Conservation (phyloP, 2,329 filamentous ascomycete species). For the Macrophomina tecta region DNA sequence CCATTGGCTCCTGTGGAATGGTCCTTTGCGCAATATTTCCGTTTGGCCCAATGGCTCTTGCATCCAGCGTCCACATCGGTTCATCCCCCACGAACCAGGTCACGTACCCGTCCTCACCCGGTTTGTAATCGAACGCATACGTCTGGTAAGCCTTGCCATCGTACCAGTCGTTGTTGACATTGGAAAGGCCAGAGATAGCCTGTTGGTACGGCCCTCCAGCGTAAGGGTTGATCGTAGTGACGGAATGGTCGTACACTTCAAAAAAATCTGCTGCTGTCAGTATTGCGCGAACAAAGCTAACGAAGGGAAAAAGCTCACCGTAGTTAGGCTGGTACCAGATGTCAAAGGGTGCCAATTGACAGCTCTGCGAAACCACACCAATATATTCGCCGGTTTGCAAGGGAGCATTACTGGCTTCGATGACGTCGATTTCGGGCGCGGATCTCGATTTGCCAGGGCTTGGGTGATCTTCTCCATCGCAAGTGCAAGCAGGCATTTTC, state of each 20-base stretch:
- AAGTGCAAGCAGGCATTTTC: conserved; percentile 72
- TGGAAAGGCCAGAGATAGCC: conserved; percentile 61
- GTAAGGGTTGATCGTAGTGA: conserved; percentile 59
- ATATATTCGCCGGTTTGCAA: conserved; percentile 60
- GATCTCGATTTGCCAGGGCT: conserved; percentile 68
- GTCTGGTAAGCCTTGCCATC: conserved; percentile 61
- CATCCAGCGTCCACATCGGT: conserved; percentile 69
- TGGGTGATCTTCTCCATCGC: conserved; percentile 68
- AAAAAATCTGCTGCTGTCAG: conserved; percentile 58
- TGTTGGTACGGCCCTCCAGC: conserved; percentile 62
- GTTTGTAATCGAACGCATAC: conserved; percentile 62
- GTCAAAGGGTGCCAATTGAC: conserved; percentile 73
- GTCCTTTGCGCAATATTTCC: conserved; percentile 71
- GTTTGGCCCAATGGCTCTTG: conserved; percentile 66
- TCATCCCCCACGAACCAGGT: conserved; percentile 72
- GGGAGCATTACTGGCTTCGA: conserved; percentile 69
- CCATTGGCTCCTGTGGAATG: conserved; percentile 71
- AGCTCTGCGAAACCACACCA: conserved; percentile 69
- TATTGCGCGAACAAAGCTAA: neutral
- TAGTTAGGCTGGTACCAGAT: conserved; percentile 70
- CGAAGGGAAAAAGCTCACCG: conserved; percentile 35
- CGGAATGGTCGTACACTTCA: conserved; percentile 66
- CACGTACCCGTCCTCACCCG: conserved; percentile 65
- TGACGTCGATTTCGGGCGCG: conserved; percentile 73
- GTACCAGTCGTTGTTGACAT: conserved; percentile 63